These are phyloP conservation scores for Lachnellula arida DNA, from an alignment of 2,329 filamentous ascomycete species.

Conservation along the genomic window DNA sequence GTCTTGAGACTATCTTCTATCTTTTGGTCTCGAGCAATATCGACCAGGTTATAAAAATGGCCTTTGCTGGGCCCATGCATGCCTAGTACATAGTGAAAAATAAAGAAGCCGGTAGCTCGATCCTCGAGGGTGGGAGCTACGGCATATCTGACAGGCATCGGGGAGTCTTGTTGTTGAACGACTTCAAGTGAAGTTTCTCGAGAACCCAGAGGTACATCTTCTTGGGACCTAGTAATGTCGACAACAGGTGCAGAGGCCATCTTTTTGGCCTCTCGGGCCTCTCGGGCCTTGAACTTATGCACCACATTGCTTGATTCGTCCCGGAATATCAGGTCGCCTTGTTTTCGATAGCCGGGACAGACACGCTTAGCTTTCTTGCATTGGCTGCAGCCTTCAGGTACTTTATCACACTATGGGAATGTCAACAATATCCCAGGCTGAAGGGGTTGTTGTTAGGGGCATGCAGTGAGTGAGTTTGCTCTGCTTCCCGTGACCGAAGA, in stretches of 20 bases:
- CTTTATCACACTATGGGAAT: conserved; percentile 48
- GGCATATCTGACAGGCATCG: conserved; percentile 28
- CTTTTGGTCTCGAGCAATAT: conserved; percentile 39
- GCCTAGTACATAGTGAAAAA: conserved; percentile 32
- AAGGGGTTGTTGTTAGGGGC: background rate
- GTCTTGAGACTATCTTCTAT: conserved; percentile 43
- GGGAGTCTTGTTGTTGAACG: conserved; percentile 32
- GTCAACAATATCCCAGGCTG: conserved; percentile 2
- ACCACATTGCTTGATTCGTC: conserved; percentile 53
- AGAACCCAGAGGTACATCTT: background rate
- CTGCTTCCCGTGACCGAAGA: too few species aligned
- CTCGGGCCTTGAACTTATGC: conserved; percentile 39
- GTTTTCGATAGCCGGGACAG: conserved; percentile 52
- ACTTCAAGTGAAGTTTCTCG: conserved; percentile 11
- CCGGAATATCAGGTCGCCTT: conserved; percentile 53
- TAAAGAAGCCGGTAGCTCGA: conserved; percentile 23
- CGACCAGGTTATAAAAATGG: conserved; percentile 49
- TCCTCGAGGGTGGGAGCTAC: conserved; percentile 29
- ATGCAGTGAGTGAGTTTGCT: background rate
- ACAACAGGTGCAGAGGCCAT: background rate
- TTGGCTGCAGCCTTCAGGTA: conserved; percentile 48
- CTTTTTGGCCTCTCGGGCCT: conserved; percentile 22
- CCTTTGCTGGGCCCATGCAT: conserved; percentile 38
- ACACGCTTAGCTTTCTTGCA: conserved; percentile 47
- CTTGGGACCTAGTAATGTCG: background rate